A percentile compares a stretch with the other conserved stretches of the same genome.
phyloP scores from a whole-genome alignment of 169 alveolate species.

The Eimeria falciformis region DNA sequence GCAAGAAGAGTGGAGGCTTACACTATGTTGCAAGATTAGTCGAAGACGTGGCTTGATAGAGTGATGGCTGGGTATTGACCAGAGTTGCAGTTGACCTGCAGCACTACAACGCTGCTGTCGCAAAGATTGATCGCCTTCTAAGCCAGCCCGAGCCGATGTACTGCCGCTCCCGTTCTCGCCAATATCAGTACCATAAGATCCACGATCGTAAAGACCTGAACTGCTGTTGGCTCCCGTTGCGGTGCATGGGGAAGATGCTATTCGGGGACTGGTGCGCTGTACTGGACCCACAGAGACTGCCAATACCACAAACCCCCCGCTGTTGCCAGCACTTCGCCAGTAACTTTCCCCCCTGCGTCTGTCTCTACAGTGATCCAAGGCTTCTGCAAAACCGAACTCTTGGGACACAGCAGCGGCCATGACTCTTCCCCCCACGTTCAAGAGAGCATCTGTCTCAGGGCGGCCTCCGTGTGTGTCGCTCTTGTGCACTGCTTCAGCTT shows the following conservation, averaged over 20 bases:
- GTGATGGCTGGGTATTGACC: not conserved
- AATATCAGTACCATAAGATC: not conserved
- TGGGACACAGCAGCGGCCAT: conserved; percentile 1
- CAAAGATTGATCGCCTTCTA: not conserved
- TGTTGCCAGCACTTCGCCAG: not conserved
- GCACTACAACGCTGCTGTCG: not conserved
- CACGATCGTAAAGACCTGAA: not conserved
- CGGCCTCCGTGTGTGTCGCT: not conserved
- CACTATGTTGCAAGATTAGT: not conserved
- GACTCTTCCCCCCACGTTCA: conserved; percentile 4
- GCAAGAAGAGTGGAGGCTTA: too few species aligned
- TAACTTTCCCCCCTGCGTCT: not conserved
- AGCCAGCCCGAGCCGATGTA: not conserved
- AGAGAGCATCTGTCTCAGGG: not conserved
- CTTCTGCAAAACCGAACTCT: not conserved
- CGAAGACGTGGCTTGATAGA: not conserved
- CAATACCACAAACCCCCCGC: conserved; percentile 1
- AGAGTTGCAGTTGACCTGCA: conserved; percentile 14
- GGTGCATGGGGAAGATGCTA: too few species aligned
- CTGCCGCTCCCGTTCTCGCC: not conserved
- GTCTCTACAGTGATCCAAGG: not conserved
- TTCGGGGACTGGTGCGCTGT: not conserved
- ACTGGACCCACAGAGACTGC: not conserved
- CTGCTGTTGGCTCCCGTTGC: not conserved
- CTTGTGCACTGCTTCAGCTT: not conserved